Evolutionary conservation across 495 filamentous ascomycete species (phyloP).

Genomic region (Haplographium delicatum): DNA sequence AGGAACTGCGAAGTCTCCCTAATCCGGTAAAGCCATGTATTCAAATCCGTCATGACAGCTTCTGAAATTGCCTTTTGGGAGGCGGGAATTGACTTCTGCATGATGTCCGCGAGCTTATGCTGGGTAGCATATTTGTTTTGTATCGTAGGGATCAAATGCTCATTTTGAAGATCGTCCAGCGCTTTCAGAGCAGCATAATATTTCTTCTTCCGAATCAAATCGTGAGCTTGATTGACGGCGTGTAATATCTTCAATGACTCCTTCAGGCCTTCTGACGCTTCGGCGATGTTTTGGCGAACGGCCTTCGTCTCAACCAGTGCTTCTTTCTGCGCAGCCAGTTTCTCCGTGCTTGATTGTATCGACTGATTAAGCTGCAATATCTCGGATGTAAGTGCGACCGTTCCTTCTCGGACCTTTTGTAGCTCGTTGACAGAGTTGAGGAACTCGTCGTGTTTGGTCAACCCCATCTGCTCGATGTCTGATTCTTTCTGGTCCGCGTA

Average conservation of each 20-base stretch:
- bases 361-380: slow-evolving; percentile 89
- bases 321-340: slow-evolving; percentile 90
- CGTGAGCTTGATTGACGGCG: slow-evolving; percentile 90
- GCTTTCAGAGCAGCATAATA: slow-evolving; percentile 93
- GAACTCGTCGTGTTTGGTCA: slow-evolving; percentile 95
- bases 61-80: slow-evolving; percentile 92
- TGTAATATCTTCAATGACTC: slow-evolving; percentile 89
- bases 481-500: slow-evolving; percentile 81
- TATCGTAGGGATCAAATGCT: slow-evolving; percentile 56
- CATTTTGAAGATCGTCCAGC: slow-evolving; percentile 92
- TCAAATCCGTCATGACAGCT: slow-evolving; percentile 93
- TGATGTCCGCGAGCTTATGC: slow-evolving; percentile 93
- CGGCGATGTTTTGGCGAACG: slow-evolving; percentile 93
- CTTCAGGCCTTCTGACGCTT: slow-evolving; percentile 81
- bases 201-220: slow-evolving; percentile 82
- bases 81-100: slow-evolving; percentile 88
- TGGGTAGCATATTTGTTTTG: slow-evolving; percentile 73
- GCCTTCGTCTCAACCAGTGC: slow-evolving; percentile 83
- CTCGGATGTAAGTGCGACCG: slow-evolving; percentile 80
- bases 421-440: slow-evolving; percentile 88
- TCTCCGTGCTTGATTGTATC: slow-evolving; percentile 93
- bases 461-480: slow-evolving; percentile 92
- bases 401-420: slow-evolving; percentile 82
- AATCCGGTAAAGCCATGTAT: slow-evolving; percentile 96
- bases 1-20: slow-evolving; percentile 92